phyloP scores from a whole-genome alignment of 106 monocot genomes.

The Dendrobium chrysotoxum region DNA sequence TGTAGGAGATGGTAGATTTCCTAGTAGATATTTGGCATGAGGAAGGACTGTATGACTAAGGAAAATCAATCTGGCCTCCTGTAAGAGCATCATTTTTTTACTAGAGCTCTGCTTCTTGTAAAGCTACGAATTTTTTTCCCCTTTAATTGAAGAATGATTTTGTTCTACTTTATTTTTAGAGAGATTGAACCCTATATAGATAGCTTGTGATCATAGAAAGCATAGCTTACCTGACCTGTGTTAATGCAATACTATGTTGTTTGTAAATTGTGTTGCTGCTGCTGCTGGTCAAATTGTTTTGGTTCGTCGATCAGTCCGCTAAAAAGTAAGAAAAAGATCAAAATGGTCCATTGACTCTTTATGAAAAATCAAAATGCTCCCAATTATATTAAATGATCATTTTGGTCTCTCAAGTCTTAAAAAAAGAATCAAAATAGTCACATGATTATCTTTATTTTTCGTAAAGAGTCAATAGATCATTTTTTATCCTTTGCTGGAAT shows the following conservation, averaged over 20 bases:
- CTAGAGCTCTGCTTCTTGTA: not conserved
- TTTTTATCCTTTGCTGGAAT: no score
- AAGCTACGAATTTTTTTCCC: not conserved
- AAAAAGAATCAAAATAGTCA: no score
- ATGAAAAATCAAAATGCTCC: no score
- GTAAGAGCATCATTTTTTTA: not conserved
- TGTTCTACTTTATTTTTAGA: not conserved
- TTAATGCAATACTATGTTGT: not conserved
- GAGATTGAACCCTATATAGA: no score
- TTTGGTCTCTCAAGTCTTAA: no score
- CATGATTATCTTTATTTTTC: no score
- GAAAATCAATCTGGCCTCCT: not conserved
- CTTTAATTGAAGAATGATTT: not conserved
- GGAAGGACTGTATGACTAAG: slow-evolving; percentile 74
- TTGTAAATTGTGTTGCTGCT: not conserved
- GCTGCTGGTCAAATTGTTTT: not conserved
- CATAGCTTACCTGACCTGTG: not conserved
- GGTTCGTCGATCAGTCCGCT: no score
- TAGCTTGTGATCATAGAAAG: not conserved
- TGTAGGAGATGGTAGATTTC: slow-evolving; percentile 97
- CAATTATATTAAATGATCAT: no score
- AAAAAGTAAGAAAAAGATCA: no score
- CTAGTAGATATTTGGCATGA: slow-evolving; percentile 92
- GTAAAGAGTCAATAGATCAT: no score
- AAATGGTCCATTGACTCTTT: no score